Evolutionary conservation across 202 grass and related monocot genomes (phyloP).

Genomic region (Panicum virgatum): DNA sequence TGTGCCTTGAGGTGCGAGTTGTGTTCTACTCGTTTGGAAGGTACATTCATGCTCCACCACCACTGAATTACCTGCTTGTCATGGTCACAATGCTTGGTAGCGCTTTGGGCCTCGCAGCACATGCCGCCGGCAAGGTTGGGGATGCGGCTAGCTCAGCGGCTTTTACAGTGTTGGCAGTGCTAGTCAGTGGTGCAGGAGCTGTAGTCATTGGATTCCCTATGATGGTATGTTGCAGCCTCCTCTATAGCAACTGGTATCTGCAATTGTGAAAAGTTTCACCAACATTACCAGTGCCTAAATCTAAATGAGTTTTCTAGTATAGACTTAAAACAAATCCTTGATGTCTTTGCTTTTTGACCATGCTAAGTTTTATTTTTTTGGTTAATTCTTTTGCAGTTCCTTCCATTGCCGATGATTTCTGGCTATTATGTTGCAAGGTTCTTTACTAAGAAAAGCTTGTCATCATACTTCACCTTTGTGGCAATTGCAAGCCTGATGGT

Average conservation of each 20-base stretch:
- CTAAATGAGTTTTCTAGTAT: background rate
- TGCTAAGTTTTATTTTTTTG: background rate
- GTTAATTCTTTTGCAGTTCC: conserved; percentile 61
- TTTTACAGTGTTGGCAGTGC: conserved; percentile 69
- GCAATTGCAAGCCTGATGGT: conserved; percentile 89
- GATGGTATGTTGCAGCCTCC: conserved; percentile 51
- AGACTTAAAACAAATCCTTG: background rate
- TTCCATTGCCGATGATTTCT: conserved; percentile 86
- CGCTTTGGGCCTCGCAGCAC: conserved; percentile 63
- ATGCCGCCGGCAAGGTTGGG: conserved; percentile 82
- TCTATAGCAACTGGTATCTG: background rate
- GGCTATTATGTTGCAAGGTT: conserved; percentile 90
- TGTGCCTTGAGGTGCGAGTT: conserved; percentile 92
- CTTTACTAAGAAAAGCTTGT: conserved; percentile 95
- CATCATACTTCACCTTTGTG: conserved; percentile 98
- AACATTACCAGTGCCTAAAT: background rate
- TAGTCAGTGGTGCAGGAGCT: conserved; percentile 82
- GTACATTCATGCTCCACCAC: conserved; percentile 89
- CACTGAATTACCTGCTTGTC: conserved; percentile 93
- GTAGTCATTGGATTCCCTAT: conserved; percentile 93
- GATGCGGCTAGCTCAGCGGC: conserved; percentile 69
- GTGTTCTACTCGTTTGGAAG: conserved; percentile 85
- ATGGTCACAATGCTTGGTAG: conserved; percentile 88
- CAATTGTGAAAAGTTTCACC: background rate
- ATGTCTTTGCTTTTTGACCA: background rate